Base-by-base conservation (phyloP, 1,284 basidiomycete species). In the Leccinum griseonigrum region DNA sequence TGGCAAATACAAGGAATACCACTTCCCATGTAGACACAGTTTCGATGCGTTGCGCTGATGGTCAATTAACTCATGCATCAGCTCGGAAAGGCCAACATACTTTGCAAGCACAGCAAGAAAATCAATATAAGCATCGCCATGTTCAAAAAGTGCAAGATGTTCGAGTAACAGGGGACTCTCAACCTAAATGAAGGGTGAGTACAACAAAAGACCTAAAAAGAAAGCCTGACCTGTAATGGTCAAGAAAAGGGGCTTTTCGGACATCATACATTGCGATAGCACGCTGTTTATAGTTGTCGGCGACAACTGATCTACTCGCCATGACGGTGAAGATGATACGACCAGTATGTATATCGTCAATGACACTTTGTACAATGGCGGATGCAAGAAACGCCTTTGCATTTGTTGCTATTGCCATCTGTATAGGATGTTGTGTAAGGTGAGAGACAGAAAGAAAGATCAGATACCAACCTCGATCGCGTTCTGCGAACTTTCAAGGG, bases 371-470 rank as follows among this genome's bases (percentile, higher is more conserved):
- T 9, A 92, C 85, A 14, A 95, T 82, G 0, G 92, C 85, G 4
- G 89, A 86, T 1, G 92, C 83, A 14, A 95, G 76, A 68, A 96
- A 94, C 28, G 81, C 79, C 72, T 94, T 95, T 5, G 92, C 83
- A 59, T 85, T 80, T 0, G 93, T 93, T 13, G 88, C 85, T 67
- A 96, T 92, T 5, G 93, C 92, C 81, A 95, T 88, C 91, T 96
- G 71, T 58, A 28, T 56, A n/a, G 4, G 4, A 52, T 56, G 9
- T 60, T 52, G 56, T 26, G 13, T 38, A 46, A 8, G 51, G 54
- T 14, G 51, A 28, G 3, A 56, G 36, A 18, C 14, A 38, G 29
- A 11, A 60, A 28, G 52, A 31, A 61, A 5, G 51, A 53, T 46
- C 14, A 43, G 38, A 54, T 18, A 76, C 83, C 59, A 60, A 92